Evolutionary conservation across 306 rosid species (phyloP).

Genomic region (Cicer bijugum): DNA sequence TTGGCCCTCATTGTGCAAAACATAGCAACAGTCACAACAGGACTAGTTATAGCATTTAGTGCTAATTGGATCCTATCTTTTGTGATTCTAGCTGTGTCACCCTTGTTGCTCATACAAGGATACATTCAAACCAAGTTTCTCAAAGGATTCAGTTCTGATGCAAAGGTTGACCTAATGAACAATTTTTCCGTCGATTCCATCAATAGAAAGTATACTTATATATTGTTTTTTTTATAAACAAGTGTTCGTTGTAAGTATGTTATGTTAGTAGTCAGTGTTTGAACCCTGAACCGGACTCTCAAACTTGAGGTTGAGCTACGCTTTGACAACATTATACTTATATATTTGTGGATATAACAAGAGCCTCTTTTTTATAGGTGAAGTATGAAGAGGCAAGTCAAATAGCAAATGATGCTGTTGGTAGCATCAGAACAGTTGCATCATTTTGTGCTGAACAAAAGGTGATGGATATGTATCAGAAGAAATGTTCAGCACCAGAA

Average conservation of each 20-base stretch:
- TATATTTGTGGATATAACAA: background rate
- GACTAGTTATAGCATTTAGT: constrained; percentile 69
- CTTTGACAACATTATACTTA: background rate
- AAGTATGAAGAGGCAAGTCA: constrained; percentile 95
- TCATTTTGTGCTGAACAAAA: constrained; percentile 85
- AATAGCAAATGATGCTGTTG: constrained; percentile 86
- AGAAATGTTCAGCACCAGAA: constrained; percentile 66
- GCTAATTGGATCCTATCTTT: constrained; percentile 83
- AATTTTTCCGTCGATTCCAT: background rate
- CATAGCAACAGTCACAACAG: constrained; percentile 60
- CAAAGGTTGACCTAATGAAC: constrained; percentile 63
- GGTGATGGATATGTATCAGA: constrained; percentile 70
- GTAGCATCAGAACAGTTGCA: constrained; percentile 87
- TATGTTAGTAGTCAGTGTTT: too few relatives aligned
- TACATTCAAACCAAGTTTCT: constrained; percentile 55
- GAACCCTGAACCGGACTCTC: too few relatives aligned
- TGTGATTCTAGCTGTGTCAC: constrained; percentile 62
- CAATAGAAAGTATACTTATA: background rate
- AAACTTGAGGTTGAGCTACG: too few relatives aligned
- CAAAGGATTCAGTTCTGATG: constrained; percentile 78
- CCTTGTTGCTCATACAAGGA: constrained; percentile 65
- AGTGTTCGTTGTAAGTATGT: too few relatives aligned
- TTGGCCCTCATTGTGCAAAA: constrained; percentile 74
- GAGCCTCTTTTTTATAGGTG: constrained; percentile 41
- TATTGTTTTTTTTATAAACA: background rate